Conservation (phyloP, 441 rosid genomes). For the Populus hybrid region DNA sequence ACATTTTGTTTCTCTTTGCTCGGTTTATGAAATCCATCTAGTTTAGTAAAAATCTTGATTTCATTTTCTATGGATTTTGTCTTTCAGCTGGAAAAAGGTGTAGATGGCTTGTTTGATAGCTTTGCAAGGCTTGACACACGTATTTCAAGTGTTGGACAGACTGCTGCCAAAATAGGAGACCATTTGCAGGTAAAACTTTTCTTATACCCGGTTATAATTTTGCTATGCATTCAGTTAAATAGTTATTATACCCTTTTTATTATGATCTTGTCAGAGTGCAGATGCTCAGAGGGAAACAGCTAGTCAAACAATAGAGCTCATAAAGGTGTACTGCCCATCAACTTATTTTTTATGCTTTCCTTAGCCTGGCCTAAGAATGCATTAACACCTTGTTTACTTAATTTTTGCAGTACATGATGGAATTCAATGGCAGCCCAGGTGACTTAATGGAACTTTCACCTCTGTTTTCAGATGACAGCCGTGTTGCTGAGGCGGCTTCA, state of each 20-base stretch:
- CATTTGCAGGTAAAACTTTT: constrained; percentile 78
- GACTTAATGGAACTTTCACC: constrained; percentile 99
- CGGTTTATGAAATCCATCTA: background rate
- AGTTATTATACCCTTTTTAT: constrained; percentile 8
- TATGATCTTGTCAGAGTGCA: constrained; percentile 73
- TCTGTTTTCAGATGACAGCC: constrained; percentile 97
- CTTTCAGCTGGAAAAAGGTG: constrained; percentile 89
- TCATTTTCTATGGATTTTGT: background rate
- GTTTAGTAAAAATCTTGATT: background rate
- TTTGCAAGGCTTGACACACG: constrained; percentile 99
- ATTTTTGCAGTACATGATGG: constrained; percentile 88
- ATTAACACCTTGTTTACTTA: constrained; percentile 23
- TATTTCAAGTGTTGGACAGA: constrained; percentile 99
- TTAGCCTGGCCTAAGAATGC: constrained; percentile 8
- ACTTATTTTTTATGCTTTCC: constrained; percentile 10
- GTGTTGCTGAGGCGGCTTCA: constrained; percentile 98
- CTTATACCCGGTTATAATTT: constrained; percentile 5
- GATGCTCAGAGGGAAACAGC: constrained; percentile 99
- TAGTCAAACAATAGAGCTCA: constrained; percentile 95
- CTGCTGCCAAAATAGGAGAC: constrained; percentile 99
- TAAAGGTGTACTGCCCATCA: constrained; percentile 63
- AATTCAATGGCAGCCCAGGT: constrained; percentile 98
- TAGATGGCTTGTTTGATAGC: constrained; percentile 95
- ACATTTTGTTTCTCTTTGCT: background rate
- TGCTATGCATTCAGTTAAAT: constrained; percentile 4